phyloP scores from a whole-genome alignment of 2,329 filamentous ascomycete species.

The Mycogone perniciosa region DNA sequence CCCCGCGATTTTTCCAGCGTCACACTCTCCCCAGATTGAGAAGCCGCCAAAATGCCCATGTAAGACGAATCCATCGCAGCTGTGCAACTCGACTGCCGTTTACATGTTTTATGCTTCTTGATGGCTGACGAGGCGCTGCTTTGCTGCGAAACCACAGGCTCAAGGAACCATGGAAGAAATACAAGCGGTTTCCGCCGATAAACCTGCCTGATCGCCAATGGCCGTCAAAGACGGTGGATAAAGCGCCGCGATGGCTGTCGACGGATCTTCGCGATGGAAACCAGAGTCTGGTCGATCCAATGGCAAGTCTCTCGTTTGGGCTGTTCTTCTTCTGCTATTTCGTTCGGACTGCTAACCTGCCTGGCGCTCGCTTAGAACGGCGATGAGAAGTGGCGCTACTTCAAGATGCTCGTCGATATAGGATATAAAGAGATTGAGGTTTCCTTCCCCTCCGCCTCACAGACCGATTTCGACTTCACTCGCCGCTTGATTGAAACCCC shows the following conservation, averaged over 20 bases:
- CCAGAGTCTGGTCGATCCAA: constrained; percentile 86
- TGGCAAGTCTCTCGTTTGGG: constrained; percentile 51
- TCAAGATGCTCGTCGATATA: constrained; percentile 85
- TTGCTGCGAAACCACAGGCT: constrained; percentile 44
- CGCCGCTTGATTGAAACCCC: constrained; percentile 79
- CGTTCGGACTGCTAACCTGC: neutral
- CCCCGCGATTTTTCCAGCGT: constrained; percentile 4
- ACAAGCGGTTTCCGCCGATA: constrained; percentile 55
- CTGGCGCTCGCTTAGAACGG: constrained; percentile 55
- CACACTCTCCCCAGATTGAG: neutral
- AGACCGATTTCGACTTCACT: constrained; percentile 95
- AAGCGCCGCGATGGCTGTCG: constrained; percentile 83
- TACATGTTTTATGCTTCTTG: neutral
- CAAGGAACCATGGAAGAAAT: constrained; percentile 70
- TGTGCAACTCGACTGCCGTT: neutral
- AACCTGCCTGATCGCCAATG: constrained; percentile 69
- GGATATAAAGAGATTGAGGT: constrained; percentile 98
- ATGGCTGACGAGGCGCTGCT: neutral
- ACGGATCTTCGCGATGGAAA: constrained; percentile 84
- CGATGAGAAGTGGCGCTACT: constrained; percentile 91
- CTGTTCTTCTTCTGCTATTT: neutral
- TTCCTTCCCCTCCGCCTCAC: constrained; percentile 88
- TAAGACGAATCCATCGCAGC: neutral
- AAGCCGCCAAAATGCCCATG: constrained; percentile 7
- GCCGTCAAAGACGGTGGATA: constrained; percentile 75